phyloP scores from a whole-genome alignment of 495 filamentous ascomycete species.

The Aspergillus sparsus region DNA sequence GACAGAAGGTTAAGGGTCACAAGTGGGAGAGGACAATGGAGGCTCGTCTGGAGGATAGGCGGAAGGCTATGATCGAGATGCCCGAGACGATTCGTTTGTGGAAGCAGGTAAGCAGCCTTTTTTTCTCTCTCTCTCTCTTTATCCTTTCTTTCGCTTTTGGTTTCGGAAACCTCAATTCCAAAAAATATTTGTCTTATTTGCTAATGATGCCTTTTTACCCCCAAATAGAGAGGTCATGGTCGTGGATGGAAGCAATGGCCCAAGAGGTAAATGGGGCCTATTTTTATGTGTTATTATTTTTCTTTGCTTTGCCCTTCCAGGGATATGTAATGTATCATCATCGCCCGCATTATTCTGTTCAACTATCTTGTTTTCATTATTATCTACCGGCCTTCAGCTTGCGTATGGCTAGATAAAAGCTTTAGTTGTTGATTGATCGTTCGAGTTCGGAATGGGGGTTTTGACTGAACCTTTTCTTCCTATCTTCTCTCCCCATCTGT shows the following conservation, averaged over 20 bases:
- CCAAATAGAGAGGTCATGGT: slow-evolving; percentile 73
- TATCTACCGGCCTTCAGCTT: slow-evolving; percentile 14
- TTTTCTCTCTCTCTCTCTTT: slow-evolving; percentile 5
- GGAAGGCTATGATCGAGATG: slow-evolving; percentile 93
- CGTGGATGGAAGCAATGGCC: slow-evolving; percentile 92
- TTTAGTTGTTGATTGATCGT: slow-evolving; percentile 27
- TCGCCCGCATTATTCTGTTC: slow-evolving; percentile 23
- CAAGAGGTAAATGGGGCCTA: slow-evolving; percentile 44
- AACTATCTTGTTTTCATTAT: too few relatives aligned
- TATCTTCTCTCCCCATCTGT: background rate
- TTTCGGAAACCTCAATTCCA: background rate
- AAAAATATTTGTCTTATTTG: background rate
- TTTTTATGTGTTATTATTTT: slow-evolving; percentile 20
- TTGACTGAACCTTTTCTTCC: slow-evolving; percentile 10
- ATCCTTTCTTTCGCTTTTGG: background rate
- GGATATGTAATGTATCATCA: slow-evolving; percentile 32
- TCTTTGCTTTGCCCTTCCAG: slow-evolving; percentile 18
- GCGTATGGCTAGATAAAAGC: slow-evolving; percentile 10
- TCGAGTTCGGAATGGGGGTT: slow-evolving; percentile 38
- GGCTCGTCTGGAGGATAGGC: slow-evolving; percentile 78
- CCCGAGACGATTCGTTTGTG: slow-evolving; percentile 83
- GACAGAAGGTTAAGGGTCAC: slow-evolving; percentile 93
- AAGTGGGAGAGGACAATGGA: slow-evolving; percentile 86
- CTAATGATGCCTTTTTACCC: slow-evolving; percentile 25
- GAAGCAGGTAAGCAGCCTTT: slow-evolving; percentile 71